Conservation (phyloP, 495 filamentous ascomycete species). For the Daldinia decipiens region DNA sequence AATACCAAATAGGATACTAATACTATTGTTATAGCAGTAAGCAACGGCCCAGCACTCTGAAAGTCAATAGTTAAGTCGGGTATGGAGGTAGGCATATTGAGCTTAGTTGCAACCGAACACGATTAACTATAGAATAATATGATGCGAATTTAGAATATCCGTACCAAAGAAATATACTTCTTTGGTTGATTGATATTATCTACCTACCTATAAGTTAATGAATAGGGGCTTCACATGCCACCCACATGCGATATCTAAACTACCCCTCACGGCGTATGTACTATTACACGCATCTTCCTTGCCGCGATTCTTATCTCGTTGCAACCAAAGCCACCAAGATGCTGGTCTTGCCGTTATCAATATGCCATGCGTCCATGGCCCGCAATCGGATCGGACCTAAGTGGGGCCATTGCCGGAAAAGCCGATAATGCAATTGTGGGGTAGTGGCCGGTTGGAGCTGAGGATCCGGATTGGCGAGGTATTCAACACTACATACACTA, state of each 20-base stretch:
- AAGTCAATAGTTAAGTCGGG: background rate
- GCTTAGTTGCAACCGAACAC: background rate
- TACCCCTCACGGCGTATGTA: background rate
- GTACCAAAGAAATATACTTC: background rate
- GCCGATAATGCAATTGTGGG: background rate
- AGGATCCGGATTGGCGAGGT: background rate
- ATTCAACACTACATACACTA: too few species aligned
- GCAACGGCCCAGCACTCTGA: background rate
- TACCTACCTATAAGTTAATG: background rate
- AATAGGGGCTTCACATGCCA: background rate
- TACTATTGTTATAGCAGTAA: background rate
- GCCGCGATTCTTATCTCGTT: background rate
- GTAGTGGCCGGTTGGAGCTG: background rate
- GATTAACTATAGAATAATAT: background rate
- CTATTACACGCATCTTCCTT: background rate
- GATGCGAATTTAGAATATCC: too few species aligned
- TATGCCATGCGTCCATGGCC: background rate
- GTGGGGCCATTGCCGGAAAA: background rate
- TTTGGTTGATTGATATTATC: background rate
- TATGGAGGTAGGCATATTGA: background rate
- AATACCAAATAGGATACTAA: background rate
- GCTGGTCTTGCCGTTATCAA: background rate
- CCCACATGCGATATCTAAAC: background rate
- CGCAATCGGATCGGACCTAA: conserved; percentile 4
- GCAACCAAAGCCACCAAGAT: background rate